Evolutionary conservation across 805 yeast species (phyloP), one percentile per base, ranked within the genome.

Genomic region (Pichia scutulata): DNA sequence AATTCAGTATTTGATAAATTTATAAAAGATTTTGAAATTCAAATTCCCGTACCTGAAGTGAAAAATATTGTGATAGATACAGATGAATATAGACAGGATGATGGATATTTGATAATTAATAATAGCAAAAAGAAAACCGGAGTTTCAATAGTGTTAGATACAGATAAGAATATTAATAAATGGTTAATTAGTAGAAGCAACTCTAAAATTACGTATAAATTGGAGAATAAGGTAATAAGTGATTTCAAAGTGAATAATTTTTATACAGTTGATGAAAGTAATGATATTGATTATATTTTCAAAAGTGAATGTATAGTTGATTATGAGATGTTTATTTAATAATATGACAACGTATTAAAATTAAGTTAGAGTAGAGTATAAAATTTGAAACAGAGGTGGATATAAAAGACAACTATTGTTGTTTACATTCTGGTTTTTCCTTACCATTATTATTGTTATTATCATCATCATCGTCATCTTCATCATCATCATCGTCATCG

Each of bases 341-440:
- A 7, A 26, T 10, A 13, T 9, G 28, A 26, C n/a, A 7, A 28
- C 6, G 14, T 28, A 28, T 28, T 28, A 28, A 28, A 33, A 33
- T 33, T 33, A 33, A 28, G 14, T 28, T 28, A 28, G 8, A 24
- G 26, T 28, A 28, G n/a, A 13, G 33, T 28, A 13, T 24, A 28
- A 28, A 28, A 28, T 28, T 28, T 8, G 33, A 16, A 28, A 13
- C 5, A 6, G 10, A 8, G 10, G 30, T 28, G 10, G 10, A 28
- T 9, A 3, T 7, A 12, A 28, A 28, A 12, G 14, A 19, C 8
- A 16, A 39, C 28, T 69, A 82, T 57, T 81, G 81, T 62, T 85
- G 92, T 60, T 84, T 80, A 67, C 93, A 86, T 66, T 85, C 92
- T 39, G 88, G 86, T 25, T 89, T 85, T 59, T 79, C 78, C 64